Evolutionary conservation across 2,329 filamentous ascomycete species (phyloP).

Genomic region (Tolypocladium pustulatum): DNA sequence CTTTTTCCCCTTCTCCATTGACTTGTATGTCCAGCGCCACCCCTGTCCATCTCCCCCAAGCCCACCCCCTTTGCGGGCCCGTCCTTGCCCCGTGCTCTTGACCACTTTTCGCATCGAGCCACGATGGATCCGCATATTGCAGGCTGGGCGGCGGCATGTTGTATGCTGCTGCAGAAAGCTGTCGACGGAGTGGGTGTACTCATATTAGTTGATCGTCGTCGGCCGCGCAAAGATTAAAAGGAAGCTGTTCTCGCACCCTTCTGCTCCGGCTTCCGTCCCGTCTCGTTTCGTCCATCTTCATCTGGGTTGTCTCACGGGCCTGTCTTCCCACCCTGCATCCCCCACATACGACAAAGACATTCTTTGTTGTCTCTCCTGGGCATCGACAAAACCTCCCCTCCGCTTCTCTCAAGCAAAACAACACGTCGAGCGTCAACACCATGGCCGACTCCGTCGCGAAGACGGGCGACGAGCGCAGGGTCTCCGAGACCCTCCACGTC

Average conservation of each 20-base stretch:
- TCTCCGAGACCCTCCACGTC: conserved; percentile 23
- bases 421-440: conserved; percentile 1
- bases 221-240: not conserved
- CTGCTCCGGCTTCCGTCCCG: not conserved
- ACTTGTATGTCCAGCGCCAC: not conserved
- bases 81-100: not conserved
- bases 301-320: not conserved
- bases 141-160: not conserved
- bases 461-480: conserved; percentile 10
- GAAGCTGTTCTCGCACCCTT: not conserved
- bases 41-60: not conserved
- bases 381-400: not conserved
- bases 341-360: not conserved
- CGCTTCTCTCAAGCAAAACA: not conserved
- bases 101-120: not conserved
- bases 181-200: not conserved
- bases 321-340: not conserved
- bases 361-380: not conserved
- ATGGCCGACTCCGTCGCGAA: conserved; percentile 15
- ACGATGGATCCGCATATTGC: not conserved
- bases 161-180: not conserved
- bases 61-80: not conserved
- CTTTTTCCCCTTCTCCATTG: not conserved
- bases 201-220: not conserved
- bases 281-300: not conserved